Evolutionary conservation across 2,329 filamentous ascomycete species (phyloP).

Genomic region (Parastagonospora nodorum): DNA sequence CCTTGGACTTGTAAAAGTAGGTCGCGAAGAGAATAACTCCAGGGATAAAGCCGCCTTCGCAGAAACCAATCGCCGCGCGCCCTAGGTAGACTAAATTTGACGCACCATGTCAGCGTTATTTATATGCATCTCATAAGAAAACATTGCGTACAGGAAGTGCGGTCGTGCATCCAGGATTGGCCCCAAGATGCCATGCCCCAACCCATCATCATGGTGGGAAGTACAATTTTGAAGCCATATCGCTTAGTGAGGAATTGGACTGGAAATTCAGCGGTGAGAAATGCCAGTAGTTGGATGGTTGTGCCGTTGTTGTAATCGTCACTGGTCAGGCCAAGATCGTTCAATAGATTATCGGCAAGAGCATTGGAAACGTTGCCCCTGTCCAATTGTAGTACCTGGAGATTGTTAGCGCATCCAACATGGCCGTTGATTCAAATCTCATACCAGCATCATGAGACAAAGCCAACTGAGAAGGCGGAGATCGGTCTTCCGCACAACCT

Average conservation of each 20-base stretch:
- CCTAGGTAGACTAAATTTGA: slow-evolving; percentile 38
- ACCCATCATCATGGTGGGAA: slow-evolving; percentile 50
- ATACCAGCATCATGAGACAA: slow-evolving; percentile 51
- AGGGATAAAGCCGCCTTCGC: slow-evolving; percentile 61
- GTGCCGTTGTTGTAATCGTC: slow-evolving; percentile 45
- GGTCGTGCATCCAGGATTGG: slow-evolving; percentile 68
- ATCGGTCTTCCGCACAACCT: slow-evolving; percentile 57
- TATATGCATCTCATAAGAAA: too few relatives aligned
- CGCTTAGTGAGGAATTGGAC: slow-evolving; percentile 50
- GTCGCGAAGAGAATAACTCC: slow-evolving; percentile 70
- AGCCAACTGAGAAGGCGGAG: slow-evolving; percentile 34
- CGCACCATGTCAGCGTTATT: too few relatives aligned
- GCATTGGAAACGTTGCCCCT: slow-evolving; percentile 49
- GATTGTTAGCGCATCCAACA: background rate
- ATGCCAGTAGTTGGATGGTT: slow-evolving; percentile 75
- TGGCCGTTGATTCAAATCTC: too few relatives aligned
- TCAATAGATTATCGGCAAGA: slow-evolving; percentile 36
- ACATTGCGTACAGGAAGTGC: slow-evolving; percentile 33
- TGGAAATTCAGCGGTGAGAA: slow-evolving; percentile 64
- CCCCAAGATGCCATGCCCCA: slow-evolving; percentile 60
- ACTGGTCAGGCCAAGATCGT: slow-evolving; percentile 34
- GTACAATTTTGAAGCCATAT: slow-evolving; percentile 49
- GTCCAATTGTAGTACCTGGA: slow-evolving; percentile 50
- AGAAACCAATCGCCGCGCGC: slow-evolving; percentile 49
- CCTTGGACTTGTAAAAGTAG: slow-evolving; percentile 75